Conservation (phyloP, 106 monocot species). For the Alisma plantagoaquatica region DNA sequence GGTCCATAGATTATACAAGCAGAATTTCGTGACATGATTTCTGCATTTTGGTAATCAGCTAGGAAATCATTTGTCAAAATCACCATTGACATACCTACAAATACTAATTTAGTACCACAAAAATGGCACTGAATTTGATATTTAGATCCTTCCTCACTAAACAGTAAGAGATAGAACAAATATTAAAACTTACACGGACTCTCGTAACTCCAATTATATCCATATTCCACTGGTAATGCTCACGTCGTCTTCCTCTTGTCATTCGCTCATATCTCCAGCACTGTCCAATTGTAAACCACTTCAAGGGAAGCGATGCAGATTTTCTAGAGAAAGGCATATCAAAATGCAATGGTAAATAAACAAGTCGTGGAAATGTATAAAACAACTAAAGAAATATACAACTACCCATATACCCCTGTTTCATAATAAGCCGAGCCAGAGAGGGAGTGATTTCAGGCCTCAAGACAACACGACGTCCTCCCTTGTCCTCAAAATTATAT, state of each 20-base stretch:
- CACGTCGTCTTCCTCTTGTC: slow-evolving; percentile 95
- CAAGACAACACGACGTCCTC: slow-evolving; percentile 92
- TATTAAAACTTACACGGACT: slow-evolving; percentile 66
- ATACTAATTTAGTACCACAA: too few relatives aligned
- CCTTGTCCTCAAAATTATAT: slow-evolving; percentile 98
- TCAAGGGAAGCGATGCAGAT: slow-evolving; percentile 88
- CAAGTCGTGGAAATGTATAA: background rate
- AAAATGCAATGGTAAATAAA: background rate
- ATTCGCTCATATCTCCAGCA: slow-evolving; percentile 99
- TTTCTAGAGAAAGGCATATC: slow-evolving; percentile 31
- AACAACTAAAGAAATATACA: background rate
- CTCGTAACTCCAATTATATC: slow-evolving; percentile 79
- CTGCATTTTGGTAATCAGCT: too few relatives aligned
- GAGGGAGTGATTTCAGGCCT: slow-evolving; percentile 99
- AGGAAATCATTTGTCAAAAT: too few relatives aligned
- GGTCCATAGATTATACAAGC: too few relatives aligned
- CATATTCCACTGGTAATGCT: slow-evolving; percentile 99
- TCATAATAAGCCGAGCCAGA: slow-evolving; percentile 92
- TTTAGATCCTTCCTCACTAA: too few relatives aligned
- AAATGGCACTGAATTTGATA: too few relatives aligned
- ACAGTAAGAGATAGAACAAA: too few relatives aligned
- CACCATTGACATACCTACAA: too few relatives aligned
- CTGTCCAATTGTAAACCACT: slow-evolving; percentile 99
- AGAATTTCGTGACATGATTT: too few relatives aligned
- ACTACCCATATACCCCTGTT: slow-evolving; percentile 57